Evolutionary conservation across 164 flowering plant species (phyloP), one percentile per base, ranked within the genome.

Genomic region (Kingdonia uniflora): DNA sequence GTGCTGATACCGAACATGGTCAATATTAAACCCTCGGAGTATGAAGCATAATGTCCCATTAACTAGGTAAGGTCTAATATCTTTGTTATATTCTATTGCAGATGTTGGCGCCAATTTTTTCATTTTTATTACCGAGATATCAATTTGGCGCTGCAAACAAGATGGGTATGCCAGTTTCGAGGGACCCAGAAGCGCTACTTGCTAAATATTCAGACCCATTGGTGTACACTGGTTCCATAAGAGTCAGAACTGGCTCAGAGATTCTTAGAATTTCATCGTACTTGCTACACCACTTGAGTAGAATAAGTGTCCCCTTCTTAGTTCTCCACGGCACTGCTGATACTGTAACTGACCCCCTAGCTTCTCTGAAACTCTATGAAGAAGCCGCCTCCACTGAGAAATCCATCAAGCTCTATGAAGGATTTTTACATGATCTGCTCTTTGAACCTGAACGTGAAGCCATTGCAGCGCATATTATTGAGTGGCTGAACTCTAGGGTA

Each of bases 251-350:
- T 38, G 64, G 64, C 11, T 39, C 52, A 15, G 64, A 61, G 25
- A 54, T 61, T 48, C 58, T 61, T 25, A 39, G 54, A 5, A 48
- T 61, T 38, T 46, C 64, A 19, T 14, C 64, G 5, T 61, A 47
- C 49, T 54, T 61, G 64, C 64, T 53, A 22, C 58, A 61, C 49
- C 49, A 55, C 25, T 23, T 61, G 54, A 47, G 49, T 14, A 61
- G 19, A 15, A 11, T 61, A 24, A 39, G 12, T 6, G 44, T 53
- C 12, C 64, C 64, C 19, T 61, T 61, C 25, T 21, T 61, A 24
- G 64, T 61, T 54, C 64, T 61, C 24, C 64, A 61, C 38, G 64
- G 64, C n/a, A 37, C 58, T 54, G 64, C 39, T 19, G 64, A 61
- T 40, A 38, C 54, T n/a, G 49, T 54, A 11, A 61, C 58, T 20